A percentile compares a stretch with the other conserved stretches of the same genome.
Conservation (phyloP, 345 rosid genomes). For the Gossypium herbaceum region DNA sequence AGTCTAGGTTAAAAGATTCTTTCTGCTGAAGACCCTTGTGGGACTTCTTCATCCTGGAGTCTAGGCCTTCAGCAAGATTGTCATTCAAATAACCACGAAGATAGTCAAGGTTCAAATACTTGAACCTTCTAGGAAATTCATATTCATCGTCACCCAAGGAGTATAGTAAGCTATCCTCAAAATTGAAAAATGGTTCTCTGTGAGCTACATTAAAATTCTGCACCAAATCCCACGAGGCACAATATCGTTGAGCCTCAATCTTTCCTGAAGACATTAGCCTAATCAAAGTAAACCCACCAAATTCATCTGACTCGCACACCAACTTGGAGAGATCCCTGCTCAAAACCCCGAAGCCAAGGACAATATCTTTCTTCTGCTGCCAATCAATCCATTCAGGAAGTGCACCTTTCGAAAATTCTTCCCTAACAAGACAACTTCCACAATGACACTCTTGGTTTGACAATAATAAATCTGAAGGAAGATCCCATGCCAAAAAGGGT, state of each 20-base stretch:
- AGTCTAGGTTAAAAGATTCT: no score
- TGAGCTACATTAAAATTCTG: no score
- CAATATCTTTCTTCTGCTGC: slow-evolving; percentile 55
- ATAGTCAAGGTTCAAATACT: no score
- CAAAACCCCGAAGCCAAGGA: slow-evolving; percentile 57
- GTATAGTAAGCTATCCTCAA: no score
- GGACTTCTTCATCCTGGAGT: slow-evolving; percentile 31
- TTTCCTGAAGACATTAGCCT: no score
- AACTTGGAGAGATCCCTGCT: slow-evolving; percentile 32
- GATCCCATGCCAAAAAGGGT: slow-evolving; percentile 54
- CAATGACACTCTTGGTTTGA: slow-evolving; percentile 43
- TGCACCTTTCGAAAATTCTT: slow-evolving; percentile 38
- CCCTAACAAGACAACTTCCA: slow-evolving; percentile 51
- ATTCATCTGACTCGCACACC: slow-evolving; percentile 34
- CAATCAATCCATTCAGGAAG: slow-evolving; percentile 58
- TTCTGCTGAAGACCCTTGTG: slow-evolving; percentile 4
- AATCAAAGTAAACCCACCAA: slow-evolving; percentile 43
- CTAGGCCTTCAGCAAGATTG: slow-evolving; percentile 33
- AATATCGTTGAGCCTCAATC: no score
- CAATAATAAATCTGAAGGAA: slow-evolving; percentile 47
- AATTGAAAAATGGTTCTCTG: no score
- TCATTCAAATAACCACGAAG: no score
- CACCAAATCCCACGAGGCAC: no score
- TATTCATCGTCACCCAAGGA: no score
- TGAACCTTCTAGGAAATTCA: no score